Percentiles rank a stretch among this genome's conserved stretches.
phyloP scores from a whole-genome alignment of 345 rosid genomes.

The Camelina sativa region DNA sequence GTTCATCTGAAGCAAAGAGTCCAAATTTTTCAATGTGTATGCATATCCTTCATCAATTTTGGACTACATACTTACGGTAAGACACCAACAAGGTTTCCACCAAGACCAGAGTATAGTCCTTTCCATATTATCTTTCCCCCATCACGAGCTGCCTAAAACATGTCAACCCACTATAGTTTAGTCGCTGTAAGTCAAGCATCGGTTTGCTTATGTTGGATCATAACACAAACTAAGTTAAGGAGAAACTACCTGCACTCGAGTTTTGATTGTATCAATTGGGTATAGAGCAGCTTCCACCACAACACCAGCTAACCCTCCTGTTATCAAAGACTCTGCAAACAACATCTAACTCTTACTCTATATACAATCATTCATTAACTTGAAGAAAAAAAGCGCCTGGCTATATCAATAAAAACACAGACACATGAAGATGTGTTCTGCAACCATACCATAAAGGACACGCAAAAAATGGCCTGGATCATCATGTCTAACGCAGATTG shows the following conservation, averaged over 20 bases:
- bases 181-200: not conserved
- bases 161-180: not conserved
- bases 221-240: not conserved
- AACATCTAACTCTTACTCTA: not conserved
- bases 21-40: not conserved
- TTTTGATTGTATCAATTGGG: constrained; percentile 89
- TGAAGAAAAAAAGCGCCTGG: not conserved
- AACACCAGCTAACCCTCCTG: constrained; percentile 86
- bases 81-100: constrained; percentile 82
- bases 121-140: constrained; percentile 69
- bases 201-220: not conserved
- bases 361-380: not conserved
- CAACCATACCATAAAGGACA: constrained; percentile 47
- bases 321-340: constrained; percentile 64
- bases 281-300: constrained; percentile 81
- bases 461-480: constrained; percentile 51
- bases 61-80: constrained; percentile 69
- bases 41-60: not conserved
- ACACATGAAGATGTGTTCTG: not conserved
- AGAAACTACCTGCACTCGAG: constrained; percentile 68
- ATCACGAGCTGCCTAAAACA: constrained; percentile 63
- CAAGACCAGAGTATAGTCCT: constrained; percentile 87
- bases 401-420: not conserved
- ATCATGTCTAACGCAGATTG: constrained; percentile 36
- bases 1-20: constrained; percentile 26